A percentile compares a stretch with the other conserved stretches of the same genome.
These are phyloP conservation scores for Hypoxylon sp. DNA, from an alignment of 2,329 filamentous ascomycete genomes.

Conservation along the genomic window DNA sequence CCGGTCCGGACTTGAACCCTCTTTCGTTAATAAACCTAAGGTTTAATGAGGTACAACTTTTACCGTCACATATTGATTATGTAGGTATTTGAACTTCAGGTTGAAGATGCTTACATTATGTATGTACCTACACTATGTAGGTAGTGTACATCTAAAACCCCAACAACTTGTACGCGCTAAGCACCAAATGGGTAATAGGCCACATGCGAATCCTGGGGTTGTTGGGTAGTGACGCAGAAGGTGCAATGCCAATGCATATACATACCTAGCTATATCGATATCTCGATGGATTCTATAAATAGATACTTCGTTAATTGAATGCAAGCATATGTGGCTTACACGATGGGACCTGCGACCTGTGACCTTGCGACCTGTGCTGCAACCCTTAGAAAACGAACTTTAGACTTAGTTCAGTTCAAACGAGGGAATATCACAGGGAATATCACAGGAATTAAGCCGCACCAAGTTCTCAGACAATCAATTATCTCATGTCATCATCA, in stretches of 20 bases:
- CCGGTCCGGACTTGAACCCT: slow-evolving; percentile 4
- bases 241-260: too few relatives aligned
- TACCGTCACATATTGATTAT: not conserved
- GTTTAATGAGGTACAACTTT: slow-evolving; percentile 1
- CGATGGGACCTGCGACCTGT: not conserved
- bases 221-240: slow-evolving; percentile 15
- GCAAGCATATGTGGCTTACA: not conserved
- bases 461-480: not conserved
- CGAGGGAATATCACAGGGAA: too few relatives aligned
- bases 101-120: not conserved
- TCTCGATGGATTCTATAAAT: not conserved
- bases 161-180: slow-evolving; percentile 18
- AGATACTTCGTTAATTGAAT: not conserved
- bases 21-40: not conserved
- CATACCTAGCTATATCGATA: not conserved
- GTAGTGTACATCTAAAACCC: not conserved
- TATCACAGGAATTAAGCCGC: too few relatives aligned
- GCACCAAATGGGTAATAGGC: slow-evolving; percentile 28
- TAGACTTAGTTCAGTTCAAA: slow-evolving; percentile 3
- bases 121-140: too few relatives aligned
- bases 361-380: not conserved
- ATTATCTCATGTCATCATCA: not conserved
- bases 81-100: not conserved
- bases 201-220: slow-evolving; percentile 14
- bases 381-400: not conserved